phyloP scores from a whole-genome alignment of 1,284 basidiomycete genomes.

The Marasmius tenuissimus region DNA sequence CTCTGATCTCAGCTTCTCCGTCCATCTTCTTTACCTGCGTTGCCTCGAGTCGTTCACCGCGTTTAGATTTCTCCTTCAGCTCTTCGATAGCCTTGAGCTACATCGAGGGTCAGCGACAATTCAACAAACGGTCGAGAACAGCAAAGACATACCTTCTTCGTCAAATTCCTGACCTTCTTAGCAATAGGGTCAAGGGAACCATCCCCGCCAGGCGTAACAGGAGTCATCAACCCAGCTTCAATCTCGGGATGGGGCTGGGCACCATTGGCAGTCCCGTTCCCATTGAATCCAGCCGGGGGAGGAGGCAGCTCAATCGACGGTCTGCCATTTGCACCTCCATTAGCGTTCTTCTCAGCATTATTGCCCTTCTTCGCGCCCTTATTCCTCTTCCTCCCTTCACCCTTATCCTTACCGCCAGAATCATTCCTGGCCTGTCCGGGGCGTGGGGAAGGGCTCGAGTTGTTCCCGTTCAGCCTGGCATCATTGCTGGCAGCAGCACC shows the following conservation, averaged over 20 bases:
- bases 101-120: conserved; percentile 7
- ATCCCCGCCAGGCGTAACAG: conserved; percentile 60
- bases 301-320: conserved; percentile 18
- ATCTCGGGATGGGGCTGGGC: conserved; percentile 9
- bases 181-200: conserved; percentile 71
- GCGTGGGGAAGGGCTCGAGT: conserved; percentile 27
- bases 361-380: conserved; percentile 20
- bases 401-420: conserved; percentile 17
- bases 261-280: not conserved
- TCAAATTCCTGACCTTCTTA: conserved; percentile 92
- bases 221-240: conserved; percentile 35
- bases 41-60: conserved; percentile 88
- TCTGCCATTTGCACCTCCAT: conserved; percentile 14
- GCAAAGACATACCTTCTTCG: conserved; percentile 76
- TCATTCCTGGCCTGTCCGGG: conserved; percentile 20
- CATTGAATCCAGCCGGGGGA: conserved; percentile 15
- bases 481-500: conserved; percentile 44
- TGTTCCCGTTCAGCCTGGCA: conserved; percentile 12
- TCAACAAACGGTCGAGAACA: not conserved
- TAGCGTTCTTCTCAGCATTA: conserved; percentile 18
- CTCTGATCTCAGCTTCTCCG: conserved; percentile 78
- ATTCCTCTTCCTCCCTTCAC: conserved; percentile 15
- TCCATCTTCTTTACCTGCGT: conserved; percentile 97
- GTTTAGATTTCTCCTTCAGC: conserved; percentile 84
- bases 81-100: conserved; percentile 96